phyloP scores from a whole-genome alignment of 352 stramenopile species.

The Phytophthora colocasiae region DNA sequence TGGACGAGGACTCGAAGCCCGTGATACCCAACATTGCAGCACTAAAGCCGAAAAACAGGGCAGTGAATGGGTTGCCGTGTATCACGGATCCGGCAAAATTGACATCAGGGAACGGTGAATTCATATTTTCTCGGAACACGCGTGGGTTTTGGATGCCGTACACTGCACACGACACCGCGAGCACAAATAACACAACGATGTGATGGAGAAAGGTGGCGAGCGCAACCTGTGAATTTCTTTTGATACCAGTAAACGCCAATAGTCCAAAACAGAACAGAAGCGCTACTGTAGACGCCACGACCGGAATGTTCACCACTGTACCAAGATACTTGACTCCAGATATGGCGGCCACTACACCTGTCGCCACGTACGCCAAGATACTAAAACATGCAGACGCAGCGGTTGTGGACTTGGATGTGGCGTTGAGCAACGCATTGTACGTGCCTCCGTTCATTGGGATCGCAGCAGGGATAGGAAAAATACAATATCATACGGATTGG shows the following conservation, averaged over 20 bases:
- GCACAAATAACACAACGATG: slow-evolving; percentile 63
- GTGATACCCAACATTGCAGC: slow-evolving; percentile 89
- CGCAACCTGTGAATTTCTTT: slow-evolving; percentile 79
- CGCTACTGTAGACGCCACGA: slow-evolving; percentile 44
- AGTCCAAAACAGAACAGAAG: slow-evolving; percentile 83
- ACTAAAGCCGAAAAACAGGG: slow-evolving; percentile 78
- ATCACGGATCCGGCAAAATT: slow-evolving; percentile 57
- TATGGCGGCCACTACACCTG: slow-evolving; percentile 73
- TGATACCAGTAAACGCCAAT: slow-evolving; percentile 74
- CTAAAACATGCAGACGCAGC: slow-evolving; percentile 81
- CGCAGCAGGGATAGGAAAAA: no score
- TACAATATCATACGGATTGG: no score
- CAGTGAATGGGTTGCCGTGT: slow-evolving; percentile 46
- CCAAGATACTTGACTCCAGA: slow-evolving; percentile 83
- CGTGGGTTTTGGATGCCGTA: slow-evolving; percentile 64
- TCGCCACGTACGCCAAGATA: slow-evolving; percentile 91
- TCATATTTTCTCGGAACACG: slow-evolving; percentile 72
- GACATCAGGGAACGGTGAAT: slow-evolving; percentile 58
- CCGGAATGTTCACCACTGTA: slow-evolving; percentile 61
- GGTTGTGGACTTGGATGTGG: slow-evolving; percentile 87
- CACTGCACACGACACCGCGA: slow-evolving; percentile 57
- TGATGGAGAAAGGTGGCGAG: slow-evolving; percentile 88
- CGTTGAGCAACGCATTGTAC: slow-evolving; percentile 92
- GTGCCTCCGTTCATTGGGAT: slow-evolving; percentile 91
- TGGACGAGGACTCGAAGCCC: slow-evolving; percentile 87